Evolutionary conservation across 805 yeast genomes (phyloP), one percentile per base, ranked within the genome.

Genomic region (Saturnispora saitoi): DNA sequence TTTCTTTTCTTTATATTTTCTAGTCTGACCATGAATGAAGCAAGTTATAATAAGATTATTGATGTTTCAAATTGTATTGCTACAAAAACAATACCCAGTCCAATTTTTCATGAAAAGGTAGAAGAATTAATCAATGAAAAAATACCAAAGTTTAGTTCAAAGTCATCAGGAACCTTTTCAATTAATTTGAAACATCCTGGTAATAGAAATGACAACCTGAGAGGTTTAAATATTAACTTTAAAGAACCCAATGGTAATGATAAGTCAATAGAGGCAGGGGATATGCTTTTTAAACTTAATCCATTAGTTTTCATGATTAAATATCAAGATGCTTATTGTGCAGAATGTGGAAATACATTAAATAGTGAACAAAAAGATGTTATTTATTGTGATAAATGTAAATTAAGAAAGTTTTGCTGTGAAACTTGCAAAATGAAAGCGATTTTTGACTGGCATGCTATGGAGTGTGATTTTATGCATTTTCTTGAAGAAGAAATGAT

Each of bases 261-360:
- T 24, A 24, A 6, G 5, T 6, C 8, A 6, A 9, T 42, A 4
- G 19, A 32, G 5, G 30, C 34, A 6, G 52, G 50, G 6, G 43
- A 34, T 7, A 45, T 24, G 24, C 30, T 51, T 7, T 47, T 34
- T n/a, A 45, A 39, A 20, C 48, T 52, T 20, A 37, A 15, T 2
- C 55, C 55, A 15, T 15, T 44, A n/a, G 15, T 52, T 8, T 45
- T 40, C 26, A 45, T 42, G 19, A 42, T 50, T 22, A 47, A 44
- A 24, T 42, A 45, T 24, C 26, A 28, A 6, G 38, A 32, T 20
- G 39, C 41, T 14, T 42, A 44, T n/a, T 51, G 54, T 34, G 46
- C 47, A 22, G 26, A 49, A 32, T 51, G 55, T 37, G 40, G 48
- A 8, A 38, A 42, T 29, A 14, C 12, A 15, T 26, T 48, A 10